Evolutionary conservation across 495 filamentous ascomycete genomes (phyloP).

Genomic region (Penicillium simplicissimum): DNA sequence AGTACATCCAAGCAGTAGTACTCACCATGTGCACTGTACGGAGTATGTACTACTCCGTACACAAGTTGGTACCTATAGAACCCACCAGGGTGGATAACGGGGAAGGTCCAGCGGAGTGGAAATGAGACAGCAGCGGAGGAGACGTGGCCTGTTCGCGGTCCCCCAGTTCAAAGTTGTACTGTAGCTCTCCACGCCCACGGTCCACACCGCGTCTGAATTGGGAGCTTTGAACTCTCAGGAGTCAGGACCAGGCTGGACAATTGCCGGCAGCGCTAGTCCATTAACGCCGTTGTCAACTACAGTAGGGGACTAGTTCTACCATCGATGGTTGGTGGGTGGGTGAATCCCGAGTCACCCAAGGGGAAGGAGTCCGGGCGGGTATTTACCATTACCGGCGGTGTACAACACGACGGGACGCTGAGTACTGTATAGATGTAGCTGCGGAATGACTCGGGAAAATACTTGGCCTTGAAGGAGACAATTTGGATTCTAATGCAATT

Average conservation of each 20-base stretch:
- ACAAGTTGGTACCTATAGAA: not conserved
- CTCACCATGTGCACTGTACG: not conserved
- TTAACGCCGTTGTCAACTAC: not conserved
- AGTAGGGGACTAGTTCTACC: not conserved
- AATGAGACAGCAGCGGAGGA: constrained; percentile 19
- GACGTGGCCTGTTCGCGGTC: constrained; percentile 35
- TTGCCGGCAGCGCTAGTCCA: not conserved
- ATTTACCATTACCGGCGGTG: not conserved
- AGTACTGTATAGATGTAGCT: no score
- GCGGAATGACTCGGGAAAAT: no score
- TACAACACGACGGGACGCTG: not conserved
- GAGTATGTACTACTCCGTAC: no score
- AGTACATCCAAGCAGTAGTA: not conserved
- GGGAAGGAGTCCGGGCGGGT: constrained; percentile 4
- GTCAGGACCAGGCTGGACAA: not conserved
- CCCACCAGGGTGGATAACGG: not conserved
- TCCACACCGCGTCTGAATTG: constrained; percentile 1
- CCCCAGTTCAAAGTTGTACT: no score
- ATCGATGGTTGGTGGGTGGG: constrained; percentile 1
- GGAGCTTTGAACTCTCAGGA: not conserved
- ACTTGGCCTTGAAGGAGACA: no score
- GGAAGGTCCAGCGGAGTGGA: constrained; percentile 7
- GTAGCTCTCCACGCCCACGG: constrained; percentile 4
- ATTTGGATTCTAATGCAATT: not conserved
- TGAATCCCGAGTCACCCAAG: constrained; percentile 7